Base-by-base conservation (phyloP, 2,329 filamentous ascomycete genomes). In the Macrophomina pseudophaseolina region DNA sequence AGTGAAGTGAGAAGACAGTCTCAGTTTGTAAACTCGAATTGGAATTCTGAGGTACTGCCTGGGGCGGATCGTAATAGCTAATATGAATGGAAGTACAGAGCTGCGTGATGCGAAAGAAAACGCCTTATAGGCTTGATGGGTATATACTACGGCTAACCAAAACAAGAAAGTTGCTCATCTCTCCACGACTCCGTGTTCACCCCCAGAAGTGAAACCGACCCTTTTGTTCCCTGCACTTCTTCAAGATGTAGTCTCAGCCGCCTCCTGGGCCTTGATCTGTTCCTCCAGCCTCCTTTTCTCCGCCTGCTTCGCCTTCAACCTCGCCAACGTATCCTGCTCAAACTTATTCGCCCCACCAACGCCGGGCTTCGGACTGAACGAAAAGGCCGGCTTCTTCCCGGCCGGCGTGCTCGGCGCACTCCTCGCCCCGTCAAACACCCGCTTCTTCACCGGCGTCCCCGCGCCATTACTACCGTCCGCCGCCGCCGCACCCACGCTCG, bases 251-350 rank as follows among this genome's bases (percentile, higher is more conserved):
- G 58, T 33, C 42, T 49, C 44, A 7, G 65, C 65, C 40, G 42
- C 58, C 54, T 62, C 65, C 48, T 79, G 72, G 54, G 72, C 72
- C 44, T 79, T 71, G 16, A 82, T 80, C 69, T 82, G 78, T 56
- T 81, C 81, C 60, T 82, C 81, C 42, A 82, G 40, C 18, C 76
- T 71, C 68, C 75, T 76, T 70, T 80, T 80, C 71, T 83, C 81
- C 1, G 80, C 80, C 64, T 77, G 73, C 33, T 51, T 65, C 16
- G 66, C 66, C 69, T 80, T 82, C 53, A 82, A 67, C 28, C 80
- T 74, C 66, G 82, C 82, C 77, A 82, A 78, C 3, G 78, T 82
- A 1, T 79, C 72, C 58, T 83, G 81, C 64, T 82, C 77, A 16
- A 73, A 64, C 46, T 69, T 75, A n/a, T 51, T 54, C 30, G 69